phyloP scores from a whole-genome alignment of 2,329 filamentous ascomycete genomes.

The Botrytis tulipae region DNA sequence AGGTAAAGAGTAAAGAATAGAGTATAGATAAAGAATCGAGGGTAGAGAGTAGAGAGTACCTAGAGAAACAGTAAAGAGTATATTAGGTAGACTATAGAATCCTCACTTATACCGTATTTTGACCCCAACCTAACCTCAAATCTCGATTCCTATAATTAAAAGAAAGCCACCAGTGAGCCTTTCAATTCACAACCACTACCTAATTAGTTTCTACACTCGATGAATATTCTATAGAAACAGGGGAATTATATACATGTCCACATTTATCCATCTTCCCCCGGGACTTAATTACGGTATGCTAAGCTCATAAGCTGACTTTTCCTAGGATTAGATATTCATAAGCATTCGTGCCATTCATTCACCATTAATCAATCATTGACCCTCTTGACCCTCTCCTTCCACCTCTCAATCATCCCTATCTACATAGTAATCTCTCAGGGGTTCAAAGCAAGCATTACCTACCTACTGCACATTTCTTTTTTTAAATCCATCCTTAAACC shows the following conservation, averaged over 20 bases:
- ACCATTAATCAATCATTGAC: background rate
- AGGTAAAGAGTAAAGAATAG: too few relatives aligned
- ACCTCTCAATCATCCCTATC: background rate
- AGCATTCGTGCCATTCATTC: background rate
- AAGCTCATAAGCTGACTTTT: background rate
- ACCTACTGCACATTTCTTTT: conserved; percentile 1
- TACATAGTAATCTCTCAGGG: background rate
- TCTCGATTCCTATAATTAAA: background rate
- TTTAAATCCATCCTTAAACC: background rate
- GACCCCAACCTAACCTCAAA: background rate
- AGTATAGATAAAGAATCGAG: too few relatives aligned
- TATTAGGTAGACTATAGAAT: too few relatives aligned
- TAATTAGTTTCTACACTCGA: background rate
- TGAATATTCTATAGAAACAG: background rate
- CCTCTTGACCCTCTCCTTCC: background rate
- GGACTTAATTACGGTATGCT: background rate
- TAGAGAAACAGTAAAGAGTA: too few relatives aligned
- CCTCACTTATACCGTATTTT: background rate
- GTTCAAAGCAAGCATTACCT: background rate
- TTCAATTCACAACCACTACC: too few relatives aligned
- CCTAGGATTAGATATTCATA: background rate
- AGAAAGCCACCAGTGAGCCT: too few relatives aligned
- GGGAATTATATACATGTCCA: background rate
- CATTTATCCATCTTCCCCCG: background rate
- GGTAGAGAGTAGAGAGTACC: too few relatives aligned